Conservation (phyloP, 2,329 filamentous ascomycete species). For the Davidsoniella virescens region DNA sequence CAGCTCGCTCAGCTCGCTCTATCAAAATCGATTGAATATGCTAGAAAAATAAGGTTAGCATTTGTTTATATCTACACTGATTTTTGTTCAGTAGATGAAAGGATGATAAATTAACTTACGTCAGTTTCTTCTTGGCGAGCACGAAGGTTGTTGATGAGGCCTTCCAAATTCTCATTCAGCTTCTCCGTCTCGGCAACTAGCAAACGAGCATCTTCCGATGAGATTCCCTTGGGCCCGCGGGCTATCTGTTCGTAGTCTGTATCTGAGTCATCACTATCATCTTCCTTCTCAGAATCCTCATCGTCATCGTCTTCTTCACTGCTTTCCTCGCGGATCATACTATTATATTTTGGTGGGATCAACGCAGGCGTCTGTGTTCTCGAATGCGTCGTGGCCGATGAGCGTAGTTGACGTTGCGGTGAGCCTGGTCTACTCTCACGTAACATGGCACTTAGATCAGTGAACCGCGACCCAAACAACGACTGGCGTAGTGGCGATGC, state of each 20-base stretch:
- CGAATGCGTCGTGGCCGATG: not conserved
- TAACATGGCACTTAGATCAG: conserved; percentile 8
- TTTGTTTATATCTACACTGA: not conserved
- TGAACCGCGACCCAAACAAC: conserved; percentile 8
- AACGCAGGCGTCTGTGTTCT: conserved; percentile 6
- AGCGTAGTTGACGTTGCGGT: not conserved
- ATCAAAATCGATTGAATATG: conserved; percentile 47
- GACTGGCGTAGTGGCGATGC: conserved; percentile 5
- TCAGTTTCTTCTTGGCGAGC: conserved; percentile 43
- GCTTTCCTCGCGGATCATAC: not conserved
- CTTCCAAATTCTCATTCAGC: conserved; percentile 33
- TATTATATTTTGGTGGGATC: not conserved
- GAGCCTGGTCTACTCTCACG: conserved; percentile 4
- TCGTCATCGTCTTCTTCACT: conserved; percentile 2
- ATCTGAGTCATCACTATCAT: not conserved
- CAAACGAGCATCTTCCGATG: conserved; percentile 16
- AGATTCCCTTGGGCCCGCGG: conserved; percentile 4
- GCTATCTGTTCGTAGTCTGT: not conserved
- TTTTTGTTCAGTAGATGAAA: not conserved
- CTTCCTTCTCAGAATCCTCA: conserved; percentile 1
- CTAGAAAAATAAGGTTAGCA: conserved; percentile 21
- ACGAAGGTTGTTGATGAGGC: conserved; percentile 33
- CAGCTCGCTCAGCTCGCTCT: conserved; percentile 38
- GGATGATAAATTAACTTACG: conserved; percentile 18
- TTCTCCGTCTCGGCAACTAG: conserved; percentile 21